Evolutionary conservation across 805 yeast species (phyloP).

Genomic region (Spathaspora hagerdaliae): DNA sequence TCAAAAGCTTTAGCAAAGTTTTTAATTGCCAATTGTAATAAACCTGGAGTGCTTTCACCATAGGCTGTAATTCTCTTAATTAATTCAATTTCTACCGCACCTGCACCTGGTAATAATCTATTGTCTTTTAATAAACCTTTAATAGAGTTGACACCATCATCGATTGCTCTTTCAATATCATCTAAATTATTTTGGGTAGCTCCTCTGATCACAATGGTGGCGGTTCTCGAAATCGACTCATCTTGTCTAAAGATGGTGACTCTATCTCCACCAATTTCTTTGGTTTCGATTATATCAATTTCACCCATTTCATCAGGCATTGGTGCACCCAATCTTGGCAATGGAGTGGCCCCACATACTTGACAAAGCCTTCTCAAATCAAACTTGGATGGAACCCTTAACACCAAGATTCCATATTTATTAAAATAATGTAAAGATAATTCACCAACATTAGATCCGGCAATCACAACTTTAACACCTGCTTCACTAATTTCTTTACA

Average conservation of each 20-base stretch:
- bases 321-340: conserved; percentile 92
- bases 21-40: conserved; percentile 89
- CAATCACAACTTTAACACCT: conserved; percentile 84
- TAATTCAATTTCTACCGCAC: conserved; percentile 87
- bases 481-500: conserved; percentile 78
- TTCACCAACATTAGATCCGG: conserved; percentile 94
- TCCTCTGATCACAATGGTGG: conserved; percentile 92
- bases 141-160: conserved; percentile 90
- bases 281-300: conserved; percentile 82
- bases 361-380: conserved; percentile 91
- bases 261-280: conserved; percentile 96
- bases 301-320: conserved; percentile 90
- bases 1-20: conserved; percentile 93
- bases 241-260: conserved; percentile 90
- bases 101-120: conserved; percentile 90
- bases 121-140: conserved; percentile 82
- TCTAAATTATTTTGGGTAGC: conserved; percentile 93
- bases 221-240: conserved; percentile 64
- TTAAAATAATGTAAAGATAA: conserved; percentile 89
- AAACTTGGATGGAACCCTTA: conserved; percentile 90
- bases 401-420: conserved; percentile 77
- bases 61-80: conserved; percentile 73
- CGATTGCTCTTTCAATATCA: conserved; percentile 95
- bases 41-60: conserved; percentile 94
- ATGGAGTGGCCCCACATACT: conserved; percentile 96